Evolutionary conservation across 148 eudicot genomes (phyloP), one percentile per base, ranked within the genome.

Genomic region (Agrostemma githago): DNA sequence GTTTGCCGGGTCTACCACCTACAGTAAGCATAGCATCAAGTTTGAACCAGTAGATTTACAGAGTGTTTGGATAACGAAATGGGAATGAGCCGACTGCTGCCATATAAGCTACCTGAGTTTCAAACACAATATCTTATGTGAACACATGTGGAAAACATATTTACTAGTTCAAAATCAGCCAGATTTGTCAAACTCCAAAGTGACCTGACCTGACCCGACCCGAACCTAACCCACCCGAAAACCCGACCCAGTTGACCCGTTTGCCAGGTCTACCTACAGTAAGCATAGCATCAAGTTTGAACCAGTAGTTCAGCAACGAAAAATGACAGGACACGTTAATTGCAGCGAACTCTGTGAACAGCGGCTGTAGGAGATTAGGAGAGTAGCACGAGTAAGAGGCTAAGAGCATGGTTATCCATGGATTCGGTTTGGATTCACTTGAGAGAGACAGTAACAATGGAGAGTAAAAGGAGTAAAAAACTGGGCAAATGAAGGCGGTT

Each of bases 71-170:
- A 65, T 63, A 39, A 37, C 14, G 34, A 6, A n/a, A 12, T 21
- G 99, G 99, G 68, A 95, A 95, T 11, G 99, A 86, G 73, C 99
- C 99, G 79, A 95, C 99, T 71, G 85, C 37, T 62, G 99, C 94
- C 97, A 95, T 89, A 79, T 95, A 92, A 63, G 71, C 88, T 42
- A 92, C 97, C 99, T 95, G 89, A n/a, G n/a, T 76, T 76, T 68
- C 76, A 48, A 61, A 58, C 79, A 62, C 43, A 65, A 66, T 17
- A 58, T 53, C 71, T 42, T 62, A 8, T 67, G 73, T 6, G 53
- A 66, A 12, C 11, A 15, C 64, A 7, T 16, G 1, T 14, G 21
- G 10, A 16, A 39, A 72, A 37, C 21, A 40, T 39, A 5, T 26
- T 2, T 39, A 72, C 44, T 12, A 17, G 9, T 4, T 11, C 37